A percentile compares a stretch with the other conserved stretches of the same genome.
phyloP scores from a whole-genome alignment of 2,329 filamentous ascomycete genomes.

The Trichoderma citrinoviride region DNA sequence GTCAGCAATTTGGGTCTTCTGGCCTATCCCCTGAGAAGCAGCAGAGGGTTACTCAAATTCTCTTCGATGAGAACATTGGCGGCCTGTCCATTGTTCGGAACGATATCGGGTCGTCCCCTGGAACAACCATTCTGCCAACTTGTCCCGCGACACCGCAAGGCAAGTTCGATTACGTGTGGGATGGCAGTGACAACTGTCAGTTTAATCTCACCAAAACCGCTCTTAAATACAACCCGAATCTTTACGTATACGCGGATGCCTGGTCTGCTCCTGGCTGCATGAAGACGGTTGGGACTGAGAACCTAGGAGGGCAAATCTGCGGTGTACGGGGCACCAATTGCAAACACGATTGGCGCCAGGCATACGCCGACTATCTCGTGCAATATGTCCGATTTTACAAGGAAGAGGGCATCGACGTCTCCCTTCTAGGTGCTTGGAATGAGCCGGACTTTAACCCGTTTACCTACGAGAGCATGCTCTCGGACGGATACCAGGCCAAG shows the following conservation, averaged over 20 bases:
- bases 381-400: slow-evolving; percentile 16
- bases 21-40: slow-evolving; percentile 7
- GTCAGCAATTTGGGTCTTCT: slow-evolving; percentile 11
- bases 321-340: slow-evolving; percentile 13
- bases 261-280: slow-evolving; percentile 17
- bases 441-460: slow-evolving; percentile 15
- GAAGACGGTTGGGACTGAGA: slow-evolving; percentile 15
- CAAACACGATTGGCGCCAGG: slow-evolving; percentile 13
- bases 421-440: slow-evolving; percentile 13
- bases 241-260: slow-evolving; percentile 10
- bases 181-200: slow-evolving; percentile 12
- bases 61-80: slow-evolving; percentile 15
- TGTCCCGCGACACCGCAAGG: slow-evolving; percentile 7
- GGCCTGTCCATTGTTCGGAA: slow-evolving; percentile 12
- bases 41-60: slow-evolving; percentile 6
- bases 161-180: slow-evolving; percentile 15
- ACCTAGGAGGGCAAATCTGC: slow-evolving; percentile 11
- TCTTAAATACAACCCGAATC: neutral
- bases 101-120: slow-evolving; percentile 9
- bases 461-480: slow-evolving; percentile 18
- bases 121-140: slow-evolving; percentile 13
- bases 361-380: slow-evolving; percentile 14
- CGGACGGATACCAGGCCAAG: slow-evolving; percentile 16
- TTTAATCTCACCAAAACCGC: slow-evolving; percentile 16
- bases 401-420: slow-evolving; percentile 11